Base-by-base conservation (phyloP, 805 yeast genomes). In the Candida sphagnicola region DNA sequence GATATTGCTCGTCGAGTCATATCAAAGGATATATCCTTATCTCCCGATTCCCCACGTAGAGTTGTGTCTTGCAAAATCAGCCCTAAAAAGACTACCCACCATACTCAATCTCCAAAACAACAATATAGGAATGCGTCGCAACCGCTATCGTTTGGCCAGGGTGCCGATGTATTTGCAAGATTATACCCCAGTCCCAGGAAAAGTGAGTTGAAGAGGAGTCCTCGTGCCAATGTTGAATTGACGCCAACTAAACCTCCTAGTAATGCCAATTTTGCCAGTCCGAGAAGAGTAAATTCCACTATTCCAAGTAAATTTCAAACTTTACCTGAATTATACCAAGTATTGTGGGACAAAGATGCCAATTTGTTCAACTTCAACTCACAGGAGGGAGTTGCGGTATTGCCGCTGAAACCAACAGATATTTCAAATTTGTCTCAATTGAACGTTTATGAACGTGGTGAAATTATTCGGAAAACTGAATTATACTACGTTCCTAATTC, bases 401-500 rank as follows among this genome's bases (percentile, higher is more conserved):
- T 25, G 31, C 30, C 16, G 15, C 34, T 28, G 15, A 41, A 14
- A 35, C 39, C 37, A 12, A 2, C 8, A 8, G 35, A 29, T 17
- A 34, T 29, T 35, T 13, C 29, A 8, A 31, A 26, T 38, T 43
- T 31, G 25, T 33, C 44, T 12, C 26, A 46, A 4, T 49, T 83
- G 21, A 77, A 70, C 33, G 57, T 74, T 4, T 80, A 77, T 46
- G 89, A 83, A 53, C 66, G 72, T 32, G 80, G 82, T 3, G 88
- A 83, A 52, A 59, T 83, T 12, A 52, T 67, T 28, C 70, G 82
- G 42, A 67, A 65, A 33, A 50, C 67, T 12, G 63, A 70, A 21
- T 56, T 82, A 0, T 81, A 72, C 50, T 82, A 69, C 47, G 54
- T 75, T 3, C 84, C 86, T 0, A 50, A 47, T 8, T 40, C 44